These are phyloP conservation scores for Fomitopsis palustris DNA, from an alignment of 1,284 basidiomycete species.

Conservation along the genomic window DNA sequence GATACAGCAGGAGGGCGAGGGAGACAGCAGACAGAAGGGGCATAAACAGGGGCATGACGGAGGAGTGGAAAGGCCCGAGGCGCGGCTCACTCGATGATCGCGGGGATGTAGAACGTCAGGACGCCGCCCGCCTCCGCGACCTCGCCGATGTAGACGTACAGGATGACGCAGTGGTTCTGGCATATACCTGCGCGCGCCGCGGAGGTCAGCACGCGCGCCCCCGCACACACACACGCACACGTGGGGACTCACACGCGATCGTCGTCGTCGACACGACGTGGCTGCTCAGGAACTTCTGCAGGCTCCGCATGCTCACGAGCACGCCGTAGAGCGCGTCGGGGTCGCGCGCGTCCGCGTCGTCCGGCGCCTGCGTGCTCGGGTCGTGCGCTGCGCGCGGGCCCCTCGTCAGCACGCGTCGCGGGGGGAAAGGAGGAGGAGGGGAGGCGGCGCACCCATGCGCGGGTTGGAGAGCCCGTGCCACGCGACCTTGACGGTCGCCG, in stretches of 20 bases:
- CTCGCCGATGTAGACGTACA: constrained; percentile 89
- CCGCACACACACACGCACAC: constrained; percentile 22
- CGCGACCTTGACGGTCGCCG: constrained; percentile 72
- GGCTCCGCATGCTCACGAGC: constrained; percentile 69
- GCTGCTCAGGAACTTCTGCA: constrained; percentile 81
- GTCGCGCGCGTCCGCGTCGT: constrained; percentile 33
- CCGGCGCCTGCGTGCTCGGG: constrained; percentile 20
- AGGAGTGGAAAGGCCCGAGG: too few species aligned
- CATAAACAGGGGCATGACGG: neutral
- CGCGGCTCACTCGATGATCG: constrained; percentile 37
- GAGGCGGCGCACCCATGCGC: constrained; percentile 47
- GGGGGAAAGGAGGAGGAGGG: neutral
- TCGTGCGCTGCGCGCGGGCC: constrained; percentile 14
- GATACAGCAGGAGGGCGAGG: constrained; percentile 1
- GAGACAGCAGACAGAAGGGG: neutral
- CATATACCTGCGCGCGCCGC: constrained; percentile 62
- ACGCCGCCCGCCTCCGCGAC: constrained; percentile 80
- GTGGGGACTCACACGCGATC: constrained; percentile 71
- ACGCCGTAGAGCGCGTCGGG: constrained; percentile 61
- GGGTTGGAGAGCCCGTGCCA: constrained; percentile 80
- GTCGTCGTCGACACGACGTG: constrained; percentile 84
- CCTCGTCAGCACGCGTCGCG: neutral
- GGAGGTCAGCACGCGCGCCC: neutral
- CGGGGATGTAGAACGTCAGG: constrained; percentile 87
- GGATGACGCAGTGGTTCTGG: constrained; percentile 80